phyloP scores from a whole-genome alignment of 176 grass and related monocot genomes.

The Calamus simplicifolius region DNA sequence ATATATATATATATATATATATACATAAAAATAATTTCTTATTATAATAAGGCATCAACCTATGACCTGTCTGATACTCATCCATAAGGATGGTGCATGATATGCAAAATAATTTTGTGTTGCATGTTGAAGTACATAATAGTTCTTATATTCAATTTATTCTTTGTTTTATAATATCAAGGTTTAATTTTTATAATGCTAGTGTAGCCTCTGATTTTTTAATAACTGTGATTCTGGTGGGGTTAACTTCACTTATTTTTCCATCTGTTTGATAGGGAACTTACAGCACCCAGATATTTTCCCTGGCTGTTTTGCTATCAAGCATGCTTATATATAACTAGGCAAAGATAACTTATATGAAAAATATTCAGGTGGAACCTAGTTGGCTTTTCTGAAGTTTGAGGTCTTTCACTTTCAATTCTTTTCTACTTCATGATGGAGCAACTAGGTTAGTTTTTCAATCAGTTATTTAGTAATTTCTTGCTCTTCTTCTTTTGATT shows the following conservation, averaged over 20 bases:
- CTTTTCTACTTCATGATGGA: not conserved
- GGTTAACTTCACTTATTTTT: not conserved
- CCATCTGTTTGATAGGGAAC: constrained; percentile 38
- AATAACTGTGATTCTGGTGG: not conserved
- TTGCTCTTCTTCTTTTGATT: not conserved
- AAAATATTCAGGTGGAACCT: not conserved
- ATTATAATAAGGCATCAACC: too few species aligned
- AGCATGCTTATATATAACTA: constrained; percentile 71
- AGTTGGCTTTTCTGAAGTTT: not conserved
- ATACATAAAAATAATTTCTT: too few species aligned
- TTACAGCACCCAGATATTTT: constrained; percentile 71
- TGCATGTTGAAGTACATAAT: too few species aligned
- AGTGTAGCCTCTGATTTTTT: not conserved
- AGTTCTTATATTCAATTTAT: too few species aligned
- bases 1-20: too few species aligned
- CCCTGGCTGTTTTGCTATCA: constrained; percentile 56
- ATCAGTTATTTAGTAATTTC: too few species aligned
- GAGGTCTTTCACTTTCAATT: not conserved
- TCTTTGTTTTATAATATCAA: too few species aligned
- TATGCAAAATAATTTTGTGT: too few species aligned
- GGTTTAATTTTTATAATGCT: too few species aligned
- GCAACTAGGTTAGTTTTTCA: not conserved
- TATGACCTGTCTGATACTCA: too few species aligned
- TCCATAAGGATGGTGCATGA: too few species aligned
- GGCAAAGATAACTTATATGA: constrained; percentile 19